Evolutionary conservation across 2,329 filamentous ascomycete species (phyloP), one percentile per base, ranked within the genome.

Genomic region (Canariomyces notabilis): DNA sequence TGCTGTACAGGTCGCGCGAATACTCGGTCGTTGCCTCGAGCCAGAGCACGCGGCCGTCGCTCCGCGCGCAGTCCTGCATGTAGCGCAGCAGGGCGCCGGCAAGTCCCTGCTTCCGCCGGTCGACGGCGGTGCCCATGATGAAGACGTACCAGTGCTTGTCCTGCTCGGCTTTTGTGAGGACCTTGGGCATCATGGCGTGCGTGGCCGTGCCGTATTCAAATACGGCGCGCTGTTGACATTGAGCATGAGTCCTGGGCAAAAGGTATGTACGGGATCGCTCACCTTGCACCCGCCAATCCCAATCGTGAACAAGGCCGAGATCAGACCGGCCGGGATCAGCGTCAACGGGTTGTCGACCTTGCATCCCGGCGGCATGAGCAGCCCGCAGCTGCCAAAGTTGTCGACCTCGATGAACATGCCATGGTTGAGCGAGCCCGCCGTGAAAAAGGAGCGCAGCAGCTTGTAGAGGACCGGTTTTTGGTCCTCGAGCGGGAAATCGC

Each of bases 81-180:
- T 42, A 34, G 3, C 21, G 18, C 4, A 42, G 19, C 31, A 42
- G 18, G 14, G 16, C 40, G 18, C 40, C 18, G 5, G 31, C 40
- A 21, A 42, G 40, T 7, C 40, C 40, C 18, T 35, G 40, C 9
- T 31, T 18, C 4, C 32, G 40, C 4, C 32, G 18, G 8, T 23
- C 29, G 8, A 6, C 2, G 9, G 15, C 18, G 2, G 40, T 42
- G 11, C 40, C 40, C 40, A 42, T 42, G 40, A 42, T 42, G 12
- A 42, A 42, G 12, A 42, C 15, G 16, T 42, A 42, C 40, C 40
- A 42, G 29, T 42, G 40, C 16, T 42, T 42, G 29, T 42, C 16
- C 19, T 35, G 29, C 22, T 42, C 40, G 14, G 8, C 29, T 20
- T 42, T 42, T 12, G 29, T 35, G 4, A 42, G 20, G 16, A 32